Base-by-base conservation (phyloP, 2,329 filamentous ascomycete genomes). In the Orbilia javanica region DNA sequence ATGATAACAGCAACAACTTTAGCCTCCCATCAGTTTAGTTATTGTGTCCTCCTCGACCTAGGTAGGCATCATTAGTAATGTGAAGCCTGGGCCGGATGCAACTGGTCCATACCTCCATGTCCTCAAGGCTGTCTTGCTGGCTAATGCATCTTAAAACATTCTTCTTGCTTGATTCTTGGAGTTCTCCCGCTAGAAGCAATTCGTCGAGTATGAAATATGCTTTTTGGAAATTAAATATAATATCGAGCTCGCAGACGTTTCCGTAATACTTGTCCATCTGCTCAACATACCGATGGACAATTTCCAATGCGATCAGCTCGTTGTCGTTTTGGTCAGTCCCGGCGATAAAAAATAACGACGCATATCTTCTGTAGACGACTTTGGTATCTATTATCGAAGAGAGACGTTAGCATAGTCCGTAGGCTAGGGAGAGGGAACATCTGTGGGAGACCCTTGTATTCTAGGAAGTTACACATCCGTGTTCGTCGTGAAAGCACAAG, bases 261-360 rank as follows among this genome's bases (percentile, higher is more conserved):
- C 96, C 96, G 85, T 98, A 99, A 87, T 99, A 99, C 85, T 99
- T 99, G 88, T 99, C 96, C 96, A 99, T 99, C 86, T 99, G 96
- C 86, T 99, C 96, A 83, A 99, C 96, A 84, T 99, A 99, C 86
- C 96, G 93, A 85, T 99, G 96, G 83, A 99, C 96, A 84, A 99
- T 94, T 85, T 99, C 96, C 84, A 99, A 93, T 25, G 93, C 97
- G 84, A 98, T 97, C 83, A 99, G 87, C 84, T 99, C 96, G 86
- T 99, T 99, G 86, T 99, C 96, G 80, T 93, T 94, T n/a, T 94
- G 94, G 67, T 94, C 91, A 86, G 94, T 97, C 82, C 96, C 96
- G 83, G 95, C 94, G 84, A 99, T 99, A 88, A 99, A 99, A 88
- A 98, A 99, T 79, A 99, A 91, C 75, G 96, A 98, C 79, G 96